phyloP scores from a whole-genome alignment of 1,284 basidiomycete species.

The Leccinum fuscescens region DNA sequence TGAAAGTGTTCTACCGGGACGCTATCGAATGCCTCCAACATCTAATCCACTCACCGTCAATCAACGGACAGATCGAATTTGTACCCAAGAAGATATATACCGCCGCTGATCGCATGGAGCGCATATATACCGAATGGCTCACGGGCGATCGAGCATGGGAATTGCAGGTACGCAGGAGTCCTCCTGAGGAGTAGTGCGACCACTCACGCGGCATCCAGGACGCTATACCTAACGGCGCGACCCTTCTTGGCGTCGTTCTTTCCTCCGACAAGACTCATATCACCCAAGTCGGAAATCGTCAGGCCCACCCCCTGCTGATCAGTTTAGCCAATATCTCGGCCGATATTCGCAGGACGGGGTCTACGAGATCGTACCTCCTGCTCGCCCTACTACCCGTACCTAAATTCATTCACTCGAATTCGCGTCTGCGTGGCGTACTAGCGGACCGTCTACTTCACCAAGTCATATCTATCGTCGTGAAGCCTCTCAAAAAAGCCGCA shows the following conservation, averaged over 20 bases:
- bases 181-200: neutral
- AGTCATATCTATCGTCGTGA: too few species aligned
- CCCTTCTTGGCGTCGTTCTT: neutral
- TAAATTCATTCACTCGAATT: too few species aligned
- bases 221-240: neutral
- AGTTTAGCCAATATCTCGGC: neutral
- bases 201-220: neutral
- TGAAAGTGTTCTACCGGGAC: neutral
- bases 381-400: too few species aligned
- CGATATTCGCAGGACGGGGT: neutral
- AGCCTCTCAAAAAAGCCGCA: too few species aligned
- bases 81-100: neutral
- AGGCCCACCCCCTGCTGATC: neutral
- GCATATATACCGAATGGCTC: neutral
- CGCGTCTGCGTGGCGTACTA: too few species aligned
- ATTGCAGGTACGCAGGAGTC: neutral
- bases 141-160: constrained; percentile 1
- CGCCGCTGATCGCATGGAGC: neutral
- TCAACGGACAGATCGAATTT: neutral
- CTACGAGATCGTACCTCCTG: neutral
- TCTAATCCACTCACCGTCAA: neutral
- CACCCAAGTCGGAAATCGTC: neutral
- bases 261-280: neutral
- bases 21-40: neutral
- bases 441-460: too few species aligned